phyloP scores from a whole-genome alignment of 1,284 basidiomycete genomes.

The Amylostereum chailletii region DNA sequence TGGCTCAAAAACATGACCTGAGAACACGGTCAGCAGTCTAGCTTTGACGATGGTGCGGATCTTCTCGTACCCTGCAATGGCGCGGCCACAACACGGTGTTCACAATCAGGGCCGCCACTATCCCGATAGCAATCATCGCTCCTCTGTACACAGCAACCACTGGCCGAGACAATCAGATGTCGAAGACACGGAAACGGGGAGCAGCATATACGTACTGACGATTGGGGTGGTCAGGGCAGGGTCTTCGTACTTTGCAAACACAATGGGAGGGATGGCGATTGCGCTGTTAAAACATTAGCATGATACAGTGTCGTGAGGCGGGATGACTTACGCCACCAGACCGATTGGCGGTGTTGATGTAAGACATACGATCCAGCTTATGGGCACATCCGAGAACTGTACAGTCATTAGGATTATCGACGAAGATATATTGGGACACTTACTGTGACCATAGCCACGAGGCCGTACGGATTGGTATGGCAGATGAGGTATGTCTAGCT shows the following conservation, averaged over 20 bases:
- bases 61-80: slow-evolving; percentile 30
- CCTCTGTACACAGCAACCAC: slow-evolving; percentile 32
- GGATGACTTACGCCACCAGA: slow-evolving; percentile 31
- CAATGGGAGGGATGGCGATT: slow-evolving; percentile 37
- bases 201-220: slow-evolving; percentile 16
- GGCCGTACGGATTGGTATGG: slow-evolving; percentile 33
- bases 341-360: slow-evolving; percentile 34
- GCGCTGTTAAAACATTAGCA: slow-evolving; percentile 21
- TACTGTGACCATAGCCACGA: slow-evolving; percentile 35
- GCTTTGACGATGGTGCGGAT: no score
- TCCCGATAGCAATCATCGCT: slow-evolving; percentile 35
- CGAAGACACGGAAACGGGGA: no score
- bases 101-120: slow-evolving; percentile 35
- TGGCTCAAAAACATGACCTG: slow-evolving; percentile 30
- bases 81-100: slow-evolving; percentile 40
- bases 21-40: no score
- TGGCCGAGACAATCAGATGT: slow-evolving; percentile 10
- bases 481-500: slow-evolving; percentile 32
- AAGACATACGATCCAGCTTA: slow-evolving; percentile 36
- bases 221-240: slow-evolving; percentile 19
- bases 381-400: slow-evolving; percentile 35
- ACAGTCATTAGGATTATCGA: background rate
- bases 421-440: slow-evolving; percentile 6
- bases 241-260: slow-evolving; percentile 30
- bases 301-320: background rate